A percentile compares a stretch with the other conserved stretches of the same genome.
Evolutionary conservation across 2,329 filamentous ascomycete genomes (phyloP).

Genomic region (Rhinocladiella similis): DNA sequence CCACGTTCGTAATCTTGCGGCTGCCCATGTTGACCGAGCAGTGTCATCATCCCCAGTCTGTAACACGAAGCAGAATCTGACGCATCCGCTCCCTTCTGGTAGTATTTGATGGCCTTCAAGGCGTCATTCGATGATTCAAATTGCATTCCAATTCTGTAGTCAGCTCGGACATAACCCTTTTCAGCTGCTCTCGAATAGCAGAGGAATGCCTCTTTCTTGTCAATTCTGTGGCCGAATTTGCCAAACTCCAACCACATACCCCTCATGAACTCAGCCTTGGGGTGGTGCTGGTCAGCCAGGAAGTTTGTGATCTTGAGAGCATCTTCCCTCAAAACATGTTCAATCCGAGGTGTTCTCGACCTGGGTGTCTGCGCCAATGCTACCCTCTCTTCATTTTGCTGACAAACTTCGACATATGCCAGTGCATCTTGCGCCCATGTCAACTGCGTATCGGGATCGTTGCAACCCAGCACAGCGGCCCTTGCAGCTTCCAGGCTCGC

Average conservation of each 20-base stretch:
- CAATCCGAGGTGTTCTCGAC: slow-evolving; percentile 77
- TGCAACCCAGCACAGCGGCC: slow-evolving; percentile 81
- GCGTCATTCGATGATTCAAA: slow-evolving; percentile 95
- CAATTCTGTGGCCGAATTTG: slow-evolving; percentile 84
- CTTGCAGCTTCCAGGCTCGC: slow-evolving; percentile 83
- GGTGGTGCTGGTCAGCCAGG: slow-evolving; percentile 85
- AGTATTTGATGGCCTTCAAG: slow-evolving; percentile 86
- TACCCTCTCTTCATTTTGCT: slow-evolving; percentile 73
- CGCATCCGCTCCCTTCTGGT: slow-evolving; percentile 74
- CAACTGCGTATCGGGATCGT: slow-evolving; percentile 93
- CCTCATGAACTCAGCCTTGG: slow-evolving; percentile 89
- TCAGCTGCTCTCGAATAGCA: slow-evolving; percentile 79
- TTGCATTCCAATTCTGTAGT: slow-evolving; percentile 98
- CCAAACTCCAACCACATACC: slow-evolving; percentile 99
- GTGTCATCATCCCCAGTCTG: slow-evolving; percentile 94
- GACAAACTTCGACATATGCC: slow-evolving; percentile 80
- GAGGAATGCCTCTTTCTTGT: slow-evolving; percentile 91
- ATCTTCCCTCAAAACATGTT: slow-evolving; percentile 84
- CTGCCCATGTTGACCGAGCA: slow-evolving; percentile 91
- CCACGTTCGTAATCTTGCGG: slow-evolving; percentile 76
- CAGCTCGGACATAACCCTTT: slow-evolving; percentile 80
- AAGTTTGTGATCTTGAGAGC: slow-evolving; percentile 91
- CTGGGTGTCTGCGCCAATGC: slow-evolving; percentile 59
- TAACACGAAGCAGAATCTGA: slow-evolving; percentile 87
- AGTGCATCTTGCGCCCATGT: slow-evolving; percentile 94